Base-by-base conservation (phyloP, 2,329 filamentous ascomycete species). In the Pseudogymnoascus destructans region DNA sequence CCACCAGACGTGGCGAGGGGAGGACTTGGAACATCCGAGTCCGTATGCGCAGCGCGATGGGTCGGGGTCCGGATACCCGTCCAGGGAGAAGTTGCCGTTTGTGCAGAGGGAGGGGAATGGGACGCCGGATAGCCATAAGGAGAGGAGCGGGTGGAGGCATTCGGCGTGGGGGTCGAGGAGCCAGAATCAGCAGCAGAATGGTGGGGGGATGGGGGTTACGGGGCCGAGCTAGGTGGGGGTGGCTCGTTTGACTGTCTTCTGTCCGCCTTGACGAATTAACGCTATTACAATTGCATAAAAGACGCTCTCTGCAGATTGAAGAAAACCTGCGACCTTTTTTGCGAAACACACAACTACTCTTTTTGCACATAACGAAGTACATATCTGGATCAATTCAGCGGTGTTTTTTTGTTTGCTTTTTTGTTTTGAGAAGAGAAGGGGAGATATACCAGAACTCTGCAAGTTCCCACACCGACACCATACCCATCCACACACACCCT, bases 1-100 rank as follows among this genome's bases (percentile, higher is more conserved):
- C 2, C 72, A 73, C 6, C 74, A 75, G 61, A 77, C 76, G 70
- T 74, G 75, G 61, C 73, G 73, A 61, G 62, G 62, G 6, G 60
- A 61, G 15, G 66, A 69, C 23, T 56, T 66, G 11, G 66, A 68
- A 35, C 63, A 62, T 4, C 65, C 65, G 8, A 46, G 61, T 8
- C 59, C 66, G 6, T 68, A 66, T 57, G 32, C 58, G 17, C 61
- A 66, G 30, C 62, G 66, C 5, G 60, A 62, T 23, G 38, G 38
- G 2, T 23, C 17, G 1, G 38, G 38, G 10, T 32, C 23, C 1
- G 49, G 49, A 11, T 36, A 58, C n/a, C 56, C 55, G 6, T 6
- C 5, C 2, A 17, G 30, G 10, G 27, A 57, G 10, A 36, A 15
- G 9, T 13, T 38, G n/a, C 55, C 30, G 1, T 36, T 38, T 3